Evolutionary conservation across 352 stramenopile species (phyloP), one percentile per base, ranked within the genome.

Genomic region (Globisporangium spiculum): DNA sequence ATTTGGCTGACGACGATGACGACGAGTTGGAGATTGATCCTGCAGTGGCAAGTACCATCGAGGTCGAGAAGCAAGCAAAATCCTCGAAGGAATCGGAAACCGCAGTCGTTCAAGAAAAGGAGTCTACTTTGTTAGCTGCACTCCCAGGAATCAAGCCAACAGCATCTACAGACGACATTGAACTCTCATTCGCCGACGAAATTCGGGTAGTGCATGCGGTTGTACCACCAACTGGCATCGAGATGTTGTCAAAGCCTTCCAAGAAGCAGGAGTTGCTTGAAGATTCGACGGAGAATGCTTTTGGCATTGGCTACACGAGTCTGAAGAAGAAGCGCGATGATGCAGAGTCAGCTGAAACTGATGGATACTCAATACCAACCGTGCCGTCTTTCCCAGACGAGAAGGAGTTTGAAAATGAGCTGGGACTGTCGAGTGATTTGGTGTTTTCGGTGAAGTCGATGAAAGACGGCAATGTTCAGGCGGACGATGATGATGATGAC

Each of bases 251-350:
- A 3, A 63, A 78, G 27, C 63, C 72, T 32, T 59, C 74, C 48
- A 75, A 70, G 67, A 54, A 70, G 4, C 60, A 57, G 44, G 76
- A 72, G 2, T 46, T 27, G n/a, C 58, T 24, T 65, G 4, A 63
- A 36, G 16, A 66, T n/a, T 74, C 67, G 6, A 67, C 52, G 22
- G 70, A 70, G 7, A 54, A 60, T 8, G 71, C 46, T 22, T 92
- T 92, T 65, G 84, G 82, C 0, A 92, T 92, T 66, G 74, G 74
- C 3, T 92, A 92, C 59, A 78, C 86, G 46, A 90, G 69, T 56
- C 16, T 84, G 52, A 65, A 71, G 16, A 89, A 79, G 66, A 78
- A 76, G 22, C 18, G 26, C 27, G 56, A 62, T 26, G 32, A 18
- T 38, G 20, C n/a, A 8, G 70, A 69, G 22, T 20, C 46, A 9